These are phyloP conservation scores for Podaxis sp. DNA, from an alignment of 768 basidiomycete genomes.

Conservation along the genomic window DNA sequence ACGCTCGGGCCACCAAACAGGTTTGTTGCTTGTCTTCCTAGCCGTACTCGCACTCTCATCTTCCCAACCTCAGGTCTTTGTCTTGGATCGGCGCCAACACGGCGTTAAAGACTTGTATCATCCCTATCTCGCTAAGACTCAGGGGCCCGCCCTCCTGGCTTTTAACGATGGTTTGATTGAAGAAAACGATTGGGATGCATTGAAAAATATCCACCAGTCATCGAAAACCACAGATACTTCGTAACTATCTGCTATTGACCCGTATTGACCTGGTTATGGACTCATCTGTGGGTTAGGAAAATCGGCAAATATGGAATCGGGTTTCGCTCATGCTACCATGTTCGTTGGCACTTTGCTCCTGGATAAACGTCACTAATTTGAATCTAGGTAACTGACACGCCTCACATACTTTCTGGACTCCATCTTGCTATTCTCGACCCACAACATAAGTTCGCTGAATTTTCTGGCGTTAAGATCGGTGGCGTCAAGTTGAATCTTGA, in stretches of 20 bases:
- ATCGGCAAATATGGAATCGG: slow-evolving; percentile 29
- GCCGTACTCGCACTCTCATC: neutral
- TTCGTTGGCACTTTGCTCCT: slow-evolving; percentile 11
- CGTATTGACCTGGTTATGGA: neutral
- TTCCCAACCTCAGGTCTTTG: slow-evolving; percentile 21
- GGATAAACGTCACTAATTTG: neutral
- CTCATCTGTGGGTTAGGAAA: slow-evolving; percentile 18
- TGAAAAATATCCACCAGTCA: slow-evolving; percentile 36
- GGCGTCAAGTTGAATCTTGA: slow-evolving; percentile 32
- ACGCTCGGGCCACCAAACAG: slow-evolving; percentile 35
- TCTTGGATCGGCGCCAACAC: slow-evolving; percentile 33
- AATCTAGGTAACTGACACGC: slow-evolving; percentile 45
- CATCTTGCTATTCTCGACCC: slow-evolving; percentile 46
- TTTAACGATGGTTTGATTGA: slow-evolving; percentile 35
- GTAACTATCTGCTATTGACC: slow-evolving; percentile 11
- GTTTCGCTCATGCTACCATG: slow-evolving; percentile 28
- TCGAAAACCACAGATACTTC: slow-evolving; percentile 22
- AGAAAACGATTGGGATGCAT: slow-evolving; percentile 37
- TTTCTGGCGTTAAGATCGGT: slow-evolving; percentile 20
- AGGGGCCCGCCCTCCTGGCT: slow-evolving; percentile 40
- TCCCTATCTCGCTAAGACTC: slow-evolving; percentile 26
- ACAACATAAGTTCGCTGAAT: slow-evolving; percentile 26
- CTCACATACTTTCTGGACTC: slow-evolving; percentile 45
- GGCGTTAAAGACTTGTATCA: slow-evolving; percentile 26
- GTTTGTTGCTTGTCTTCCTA: slow-evolving; percentile 18